phyloP scores from a whole-genome alignment of 805 yeast species.

The Metschnikowia koreensis region DNA sequence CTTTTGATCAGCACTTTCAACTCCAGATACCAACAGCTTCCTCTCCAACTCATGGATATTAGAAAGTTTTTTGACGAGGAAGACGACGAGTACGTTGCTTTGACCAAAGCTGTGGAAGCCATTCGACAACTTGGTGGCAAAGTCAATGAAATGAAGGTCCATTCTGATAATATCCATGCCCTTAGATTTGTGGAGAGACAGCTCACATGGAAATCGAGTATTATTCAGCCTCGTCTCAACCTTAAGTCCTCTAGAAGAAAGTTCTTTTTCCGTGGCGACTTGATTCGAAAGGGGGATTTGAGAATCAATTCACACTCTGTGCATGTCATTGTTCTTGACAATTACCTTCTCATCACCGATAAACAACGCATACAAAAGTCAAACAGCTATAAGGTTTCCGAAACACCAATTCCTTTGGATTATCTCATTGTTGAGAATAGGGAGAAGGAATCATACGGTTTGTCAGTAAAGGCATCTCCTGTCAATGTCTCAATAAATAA shows the following conservation, averaged over 20 bases:
- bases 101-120: slow-evolving; percentile 53
- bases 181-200: slow-evolving; percentile 53
- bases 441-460: slow-evolving; percentile 12
- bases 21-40: slow-evolving; percentile 49
- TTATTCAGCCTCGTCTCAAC: slow-evolving; percentile 40
- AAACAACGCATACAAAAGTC: slow-evolving; percentile 41
- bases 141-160: slow-evolving; percentile 61
- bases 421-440: slow-evolving; percentile 50
- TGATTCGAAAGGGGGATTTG: slow-evolving; percentile 61
- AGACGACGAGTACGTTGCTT: slow-evolving; percentile 51
- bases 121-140: slow-evolving; percentile 53
- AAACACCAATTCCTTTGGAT: slow-evolving; percentile 56
- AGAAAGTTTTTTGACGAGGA: slow-evolving; percentile 40
- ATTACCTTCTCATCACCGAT: slow-evolving; percentile 66
- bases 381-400: slow-evolving; percentile 34
- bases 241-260: slow-evolving; percentile 50
- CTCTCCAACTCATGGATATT: slow-evolving; percentile 61
- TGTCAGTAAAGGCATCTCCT: neutral
- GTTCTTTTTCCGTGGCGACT: slow-evolving; percentile 56
- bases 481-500: neutral
- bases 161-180: slow-evolving; percentile 57
- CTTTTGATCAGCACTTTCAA: slow-evolving; percentile 43
- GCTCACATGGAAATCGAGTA: slow-evolving; percentile 50
- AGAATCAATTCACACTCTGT: slow-evolving; percentile 53
- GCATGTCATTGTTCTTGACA: slow-evolving; percentile 64